Evolutionary conservation across 1,139 yeast species (phyloP), one percentile per base, ranked within the genome.

Genomic region (Meyerozyma guilliermondii): DNA sequence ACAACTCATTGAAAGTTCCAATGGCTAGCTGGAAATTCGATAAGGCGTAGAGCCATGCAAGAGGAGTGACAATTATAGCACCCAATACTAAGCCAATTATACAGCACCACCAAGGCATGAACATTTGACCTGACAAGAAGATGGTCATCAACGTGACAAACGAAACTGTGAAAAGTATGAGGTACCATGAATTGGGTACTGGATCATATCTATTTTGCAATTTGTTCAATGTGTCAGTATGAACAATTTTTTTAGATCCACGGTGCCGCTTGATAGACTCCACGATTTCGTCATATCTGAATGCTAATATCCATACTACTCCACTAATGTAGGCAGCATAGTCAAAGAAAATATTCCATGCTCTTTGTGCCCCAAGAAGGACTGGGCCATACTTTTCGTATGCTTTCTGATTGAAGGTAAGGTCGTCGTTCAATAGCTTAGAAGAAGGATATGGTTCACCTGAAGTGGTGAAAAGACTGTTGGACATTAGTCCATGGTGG

Each of bases 1-100:
- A 52, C 23, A 75, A 60, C 51, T 74, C 80, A 50, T 75, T 74
- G 51, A 75, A 72, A 0, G 79, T 71, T 2, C 80, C 80, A 24
- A 74, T 69, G 1, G 79, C 76, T 29, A 75, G 56, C 48, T 75
- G 80, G 53, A 75, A 75, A 50, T 74, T 75, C 10, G 79, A 71
- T 20, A 71, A 56, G 0, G 80, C 80, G 48, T 72, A 75, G 7
- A 75, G 55, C 71, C 78, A 75, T 31, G 75, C 66, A 50, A 75
- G 61, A 1, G 80, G 80, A 0, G 72, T 66, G 18, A 75, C 77
- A 27, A 74, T 73, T 3, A 73, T 46, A 0, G 70, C 59, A 0
- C 80, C 80, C 49, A 73, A 56, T 3, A 50, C 43, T 24, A 75
- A 53, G 0, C 74, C 80, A 8, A 74, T 66, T 2, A 74, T 38